Percentiles rank a stretch among this genome's conserved stretches.
Conservation (phyloP, 495 filamentous ascomycete genomes). For the Xylaria longipes region DNA sequence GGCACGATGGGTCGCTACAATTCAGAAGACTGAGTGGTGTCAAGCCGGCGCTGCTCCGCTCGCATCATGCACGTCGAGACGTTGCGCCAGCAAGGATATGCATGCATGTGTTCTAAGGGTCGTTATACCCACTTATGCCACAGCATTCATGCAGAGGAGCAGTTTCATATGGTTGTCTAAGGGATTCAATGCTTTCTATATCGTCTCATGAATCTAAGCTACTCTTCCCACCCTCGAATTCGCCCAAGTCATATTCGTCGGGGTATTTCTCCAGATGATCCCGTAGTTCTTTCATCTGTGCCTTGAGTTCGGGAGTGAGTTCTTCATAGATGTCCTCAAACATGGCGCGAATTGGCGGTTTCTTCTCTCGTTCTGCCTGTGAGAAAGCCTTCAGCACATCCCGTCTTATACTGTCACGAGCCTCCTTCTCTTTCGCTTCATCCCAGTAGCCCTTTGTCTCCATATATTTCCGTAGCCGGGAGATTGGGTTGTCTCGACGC, state of each 20-base stretch:
- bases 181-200: neutral
- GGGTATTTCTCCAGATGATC: conserved; percentile 84
- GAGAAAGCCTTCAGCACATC: conserved; percentile 84
- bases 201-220: conserved; percentile 53
- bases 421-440: conserved; percentile 79
- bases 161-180: neutral
- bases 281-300: conserved; percentile 80
- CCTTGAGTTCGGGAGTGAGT: conserved; percentile 78
- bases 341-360: conserved; percentile 75
- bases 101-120: neutral
- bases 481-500: conserved; percentile 91
- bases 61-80: conserved; percentile 25
- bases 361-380: conserved; percentile 88
- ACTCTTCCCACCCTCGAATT: conserved; percentile 77
- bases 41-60: conserved; percentile 4
- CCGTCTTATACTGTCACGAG: conserved; percentile 68
- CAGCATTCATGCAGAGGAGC: neutral
- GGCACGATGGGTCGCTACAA: conserved; percentile 18
- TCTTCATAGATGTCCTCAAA: conserved; percentile 91
- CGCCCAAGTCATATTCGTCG: conserved; percentile 85
- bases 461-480: conserved; percentile 88
- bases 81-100: conserved; percentile 15
- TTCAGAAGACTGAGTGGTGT: conserved; percentile 8
- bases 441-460: conserved; percentile 83
- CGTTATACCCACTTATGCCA: conserved; percentile 8